Base-by-base conservation (phyloP, 2,329 filamentous ascomycete species). In the Akanthomyces muscarius region DNA sequence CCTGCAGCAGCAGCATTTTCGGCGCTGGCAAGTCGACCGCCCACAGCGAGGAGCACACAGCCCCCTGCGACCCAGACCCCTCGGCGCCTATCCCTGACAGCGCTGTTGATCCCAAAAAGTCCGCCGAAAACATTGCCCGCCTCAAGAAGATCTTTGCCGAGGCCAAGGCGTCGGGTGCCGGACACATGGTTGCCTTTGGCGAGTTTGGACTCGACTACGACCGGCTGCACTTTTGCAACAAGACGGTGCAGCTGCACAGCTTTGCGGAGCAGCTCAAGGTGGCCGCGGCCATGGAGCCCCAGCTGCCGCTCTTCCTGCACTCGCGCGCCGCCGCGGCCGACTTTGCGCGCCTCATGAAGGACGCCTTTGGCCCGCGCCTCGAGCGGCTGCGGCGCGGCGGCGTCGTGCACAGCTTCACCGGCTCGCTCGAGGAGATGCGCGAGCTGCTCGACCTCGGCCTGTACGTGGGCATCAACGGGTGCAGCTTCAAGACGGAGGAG, bases 201-300 rank as follows among this genome's bases (percentile, higher is more conserved):
- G 95, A 99, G 76, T 92, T 99, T 66, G 95, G 95, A 2, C 88
- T 99, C 4, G 95, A 99, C 77, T 99, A 98, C 73, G 95, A 99
- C 77, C 87, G 95, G 2, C 79, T 99, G 42, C 90, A 91, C 70
- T 88, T 93, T 70, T 92, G 90, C 71, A 86, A 88, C 45, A 90
- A 88, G 70, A 87, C 88, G 28, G 84, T 89, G 18, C 95, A 99
- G 75, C 80, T 93, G 36, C 89, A 92, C 71, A 92, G 91, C 65
- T 99, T 99, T 73, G 86, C 88, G 48, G 84, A 85, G 7, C 95
- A 99, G 74, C 83, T 98, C 4, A 84, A 89, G 63, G 81, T 98
- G 4, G 92, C 91, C 0, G 84, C 89, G 6, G 83, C 77, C 2
- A 74, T 85, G n/a, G 66, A 86, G 54, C 83, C 94, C 3, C 89